Conservation (phyloP, 2,329 filamentous ascomycete genomes). For the Aspergillus terreus region DNA sequence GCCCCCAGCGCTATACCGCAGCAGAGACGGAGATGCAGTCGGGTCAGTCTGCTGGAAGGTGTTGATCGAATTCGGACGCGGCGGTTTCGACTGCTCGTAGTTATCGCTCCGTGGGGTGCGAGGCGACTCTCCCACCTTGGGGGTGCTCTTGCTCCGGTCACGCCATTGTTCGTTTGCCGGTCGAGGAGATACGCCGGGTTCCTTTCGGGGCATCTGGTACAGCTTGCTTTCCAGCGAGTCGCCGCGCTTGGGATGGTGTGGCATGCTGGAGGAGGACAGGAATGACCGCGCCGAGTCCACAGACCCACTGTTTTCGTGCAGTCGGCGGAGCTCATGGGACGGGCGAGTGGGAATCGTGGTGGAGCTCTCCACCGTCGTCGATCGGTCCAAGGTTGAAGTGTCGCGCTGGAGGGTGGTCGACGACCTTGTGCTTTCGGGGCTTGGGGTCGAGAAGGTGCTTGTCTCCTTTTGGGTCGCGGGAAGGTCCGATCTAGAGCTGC, state of each 20-base stretch:
- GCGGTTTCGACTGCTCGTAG: slow-evolving; percentile 17
- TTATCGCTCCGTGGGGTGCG: slow-evolving; percentile 50
- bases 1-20: slow-evolving; percentile 71
- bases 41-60: slow-evolving; percentile 39
- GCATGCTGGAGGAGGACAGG: slow-evolving; percentile 28
- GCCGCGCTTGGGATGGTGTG: slow-evolving; percentile 51
- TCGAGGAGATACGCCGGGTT: slow-evolving; percentile 44
- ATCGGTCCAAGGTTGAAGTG: slow-evolving; percentile 15
- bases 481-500: slow-evolving; percentile 42
- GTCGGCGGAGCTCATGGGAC: slow-evolving; percentile 56
- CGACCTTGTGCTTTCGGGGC: slow-evolving; percentile 24
- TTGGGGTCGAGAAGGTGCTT: slow-evolving; percentile 37
- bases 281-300: slow-evolving; percentile 37
- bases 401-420: slow-evolving; percentile 32
- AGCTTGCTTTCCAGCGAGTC: slow-evolving; percentile 56
- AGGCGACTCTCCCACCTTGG: slow-evolving; percentile 42
- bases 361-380: slow-evolving; percentile 18
- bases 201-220: slow-evolving; percentile 62
- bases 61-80: slow-evolving; percentile 49
- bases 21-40: slow-evolving; percentile 63
- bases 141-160: slow-evolving; percentile 37
- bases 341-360: slow-evolving; percentile 44
- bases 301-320: slow-evolving; percentile 50
- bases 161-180: slow-evolving; percentile 33
- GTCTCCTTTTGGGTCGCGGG: slow-evolving; percentile 38